These are phyloP conservation scores for Candida arabinofermentans DNA, from an alignment of 805 yeast genomes.

Conservation along the genomic window DNA sequence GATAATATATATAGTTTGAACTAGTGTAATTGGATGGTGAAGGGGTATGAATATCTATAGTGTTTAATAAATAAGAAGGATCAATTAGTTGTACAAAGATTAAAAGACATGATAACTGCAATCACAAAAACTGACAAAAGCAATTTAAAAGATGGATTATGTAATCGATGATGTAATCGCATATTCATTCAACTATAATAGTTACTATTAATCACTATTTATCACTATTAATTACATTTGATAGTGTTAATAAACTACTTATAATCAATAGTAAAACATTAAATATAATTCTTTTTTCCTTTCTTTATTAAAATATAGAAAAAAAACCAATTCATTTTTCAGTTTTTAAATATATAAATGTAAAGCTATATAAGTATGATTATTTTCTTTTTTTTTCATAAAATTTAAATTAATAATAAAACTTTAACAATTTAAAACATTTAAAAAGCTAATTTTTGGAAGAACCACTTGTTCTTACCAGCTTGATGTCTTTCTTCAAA, in stretches of 20 bases:
- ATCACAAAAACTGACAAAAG: too few relatives aligned
- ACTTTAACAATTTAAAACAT: conserved; percentile 4
- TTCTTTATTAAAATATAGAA: neutral
- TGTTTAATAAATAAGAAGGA: too few relatives aligned
- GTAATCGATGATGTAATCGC: too few relatives aligned
- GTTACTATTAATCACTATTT: too few relatives aligned
- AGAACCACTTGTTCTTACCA: conserved; percentile 99
- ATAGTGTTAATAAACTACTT: too few relatives aligned
- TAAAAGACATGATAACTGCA: too few relatives aligned
- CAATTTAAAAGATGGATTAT: too few relatives aligned
- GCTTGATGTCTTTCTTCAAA: conserved; percentile 99
- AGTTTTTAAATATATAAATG: neutral
- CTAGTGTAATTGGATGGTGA: neutral
- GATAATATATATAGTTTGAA: neutral
- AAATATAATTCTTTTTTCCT: neutral
- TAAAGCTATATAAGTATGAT: too few relatives aligned
- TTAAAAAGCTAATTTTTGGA: conserved; percentile 68
- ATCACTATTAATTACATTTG: too few relatives aligned
- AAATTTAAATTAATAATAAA: neutral
- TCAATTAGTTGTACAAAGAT: too few relatives aligned
- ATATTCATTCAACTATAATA: too few relatives aligned
- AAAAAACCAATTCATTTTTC: neutral
- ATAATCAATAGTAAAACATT: neutral
- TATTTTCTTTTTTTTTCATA: conserved; percentile 1
- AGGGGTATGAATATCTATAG: neutral